Percentiles rank a stretch among this genome's conserved stretches.
phyloP scores from a whole-genome alignment of 2,329 filamentous ascomycete species.

The Neopestalotiopsis clavispora region DNA sequence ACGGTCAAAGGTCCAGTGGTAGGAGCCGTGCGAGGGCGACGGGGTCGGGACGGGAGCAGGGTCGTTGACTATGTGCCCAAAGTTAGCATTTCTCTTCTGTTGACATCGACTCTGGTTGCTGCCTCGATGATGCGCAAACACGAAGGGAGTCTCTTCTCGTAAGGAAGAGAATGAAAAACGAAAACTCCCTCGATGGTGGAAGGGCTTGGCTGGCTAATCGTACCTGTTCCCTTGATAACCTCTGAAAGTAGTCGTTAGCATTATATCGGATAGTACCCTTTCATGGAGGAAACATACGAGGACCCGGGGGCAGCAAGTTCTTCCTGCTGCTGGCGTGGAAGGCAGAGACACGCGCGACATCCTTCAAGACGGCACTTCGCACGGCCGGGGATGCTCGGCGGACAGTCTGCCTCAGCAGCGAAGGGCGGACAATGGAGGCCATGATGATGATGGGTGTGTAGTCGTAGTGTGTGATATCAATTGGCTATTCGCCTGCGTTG shows the following conservation, averaged over 20 bases:
- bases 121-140: neutral
- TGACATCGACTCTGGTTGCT: neutral
- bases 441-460: slow-evolving; percentile 37
- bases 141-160: neutral
- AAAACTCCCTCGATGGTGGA: neutral
- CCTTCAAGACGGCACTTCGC: slow-evolving; percentile 35
- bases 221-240: slow-evolving; percentile 77
- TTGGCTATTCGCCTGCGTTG: neutral
- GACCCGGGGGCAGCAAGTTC: slow-evolving; percentile 80
- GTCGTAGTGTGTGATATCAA: neutral
- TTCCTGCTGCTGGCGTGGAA: slow-evolving; percentile 85
- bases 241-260: slow-evolving; percentile 62
- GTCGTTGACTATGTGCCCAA: slow-evolving; percentile 73
- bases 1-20: slow-evolving; percentile 98
- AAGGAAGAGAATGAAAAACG: neutral
- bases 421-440: slow-evolving; percentile 61
- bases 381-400: slow-evolving; percentile 42
- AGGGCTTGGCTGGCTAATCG: slow-evolving; percentile 26
- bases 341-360: slow-evolving; percentile 66
- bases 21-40: slow-evolving; percentile 84
- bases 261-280: neutral
- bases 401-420: slow-evolving; percentile 59
- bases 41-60: slow-evolving; percentile 75
- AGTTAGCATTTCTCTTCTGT: slow-evolving; percentile 21
- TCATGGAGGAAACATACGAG: slow-evolving; percentile 65